Percentiles rank a stretch among this genome's conserved stretches.
phyloP scores from a whole-genome alignment of 1,284 basidiomycete species.

The Melampsora americana region DNA sequence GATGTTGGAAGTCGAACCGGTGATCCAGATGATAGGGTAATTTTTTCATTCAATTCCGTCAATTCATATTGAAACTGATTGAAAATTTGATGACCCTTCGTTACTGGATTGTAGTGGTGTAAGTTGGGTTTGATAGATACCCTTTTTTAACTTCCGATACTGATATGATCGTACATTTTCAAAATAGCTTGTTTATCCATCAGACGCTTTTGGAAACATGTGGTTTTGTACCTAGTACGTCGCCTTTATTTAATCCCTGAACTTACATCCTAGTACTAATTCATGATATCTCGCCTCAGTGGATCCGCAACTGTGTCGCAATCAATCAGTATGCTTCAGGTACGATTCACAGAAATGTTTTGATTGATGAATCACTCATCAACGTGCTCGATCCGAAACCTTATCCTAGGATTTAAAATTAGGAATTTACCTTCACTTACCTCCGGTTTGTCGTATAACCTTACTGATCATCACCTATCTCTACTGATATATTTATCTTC shows the following conservation, averaged over 20 bases:
- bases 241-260: neutral
- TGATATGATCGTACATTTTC: neutral
- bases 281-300: neutral
- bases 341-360: neutral
- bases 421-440: slow-evolving; percentile 22
- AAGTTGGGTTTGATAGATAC: neutral
- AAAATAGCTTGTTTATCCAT: slow-evolving; percentile 5
- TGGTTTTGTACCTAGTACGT: neutral
- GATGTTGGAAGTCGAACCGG: slow-evolving; percentile 31
- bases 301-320: slow-evolving; percentile 35
- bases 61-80: neutral
- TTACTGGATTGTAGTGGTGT: neutral
- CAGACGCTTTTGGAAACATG: slow-evolving; percentile 10
- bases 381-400: neutral
- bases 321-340: slow-evolving; percentile 32
- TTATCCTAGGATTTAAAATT: slow-evolving; percentile 21
- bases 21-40: slow-evolving; percentile 42
- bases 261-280: neutral
- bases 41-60: neutral
- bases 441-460: neutral
- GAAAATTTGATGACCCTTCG: neutral
- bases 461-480: too few species aligned
- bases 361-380: too few species aligned
- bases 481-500: neutral
- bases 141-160: neutral